phyloP scores from a whole-genome alignment of 2,329 filamentous ascomycete species.

The Cucurbitaria berberidis region DNA sequence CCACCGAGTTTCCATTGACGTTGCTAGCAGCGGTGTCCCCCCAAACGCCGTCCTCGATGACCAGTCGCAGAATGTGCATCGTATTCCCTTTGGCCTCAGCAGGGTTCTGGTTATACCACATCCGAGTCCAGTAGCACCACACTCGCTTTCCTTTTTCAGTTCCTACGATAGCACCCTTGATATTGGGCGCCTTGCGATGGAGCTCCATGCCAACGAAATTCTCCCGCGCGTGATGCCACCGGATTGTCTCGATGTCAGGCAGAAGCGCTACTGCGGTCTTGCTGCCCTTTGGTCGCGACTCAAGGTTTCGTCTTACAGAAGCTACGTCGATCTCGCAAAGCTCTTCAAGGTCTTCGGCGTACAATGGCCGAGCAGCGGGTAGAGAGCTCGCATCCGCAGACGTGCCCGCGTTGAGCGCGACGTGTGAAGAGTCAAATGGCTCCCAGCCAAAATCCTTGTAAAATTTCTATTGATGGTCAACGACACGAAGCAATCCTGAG shows the following conservation, averaged over 20 bases:
- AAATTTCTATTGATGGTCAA: slow-evolving; percentile 79
- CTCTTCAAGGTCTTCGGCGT: slow-evolving; percentile 64
- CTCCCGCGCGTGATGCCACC: slow-evolving; percentile 82
- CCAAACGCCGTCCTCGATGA: slow-evolving; percentile 63
- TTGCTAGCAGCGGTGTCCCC: slow-evolving; percentile 27
- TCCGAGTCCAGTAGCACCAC: slow-evolving; percentile 76
- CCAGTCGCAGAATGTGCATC: slow-evolving; percentile 72
- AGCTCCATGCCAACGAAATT: slow-evolving; percentile 74
- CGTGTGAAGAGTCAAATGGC: slow-evolving; percentile 73
- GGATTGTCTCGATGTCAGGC: slow-evolving; percentile 70
- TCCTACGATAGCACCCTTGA: slow-evolving; percentile 74
- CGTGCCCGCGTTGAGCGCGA: slow-evolving; percentile 47
- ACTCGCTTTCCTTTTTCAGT: slow-evolving; percentile 60
- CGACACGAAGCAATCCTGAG: slow-evolving; percentile 62
- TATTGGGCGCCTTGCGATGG: slow-evolving; percentile 61
- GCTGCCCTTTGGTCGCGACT: slow-evolving; percentile 44
- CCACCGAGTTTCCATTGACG: slow-evolving; percentile 17
- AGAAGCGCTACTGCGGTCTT: slow-evolving; percentile 68
- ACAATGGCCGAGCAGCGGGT: slow-evolving; percentile 55
- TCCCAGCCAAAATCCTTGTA: slow-evolving; percentile 82
- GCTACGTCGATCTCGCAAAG: slow-evolving; percentile 70
- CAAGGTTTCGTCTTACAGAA: slow-evolving; percentile 63
- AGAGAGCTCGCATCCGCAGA: slow-evolving; percentile 10
- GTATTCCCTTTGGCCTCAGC: slow-evolving; percentile 66
- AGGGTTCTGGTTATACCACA: slow-evolving; percentile 64